A percentile compares a stretch with the other conserved stretches of the same genome.
Evolutionary conservation across 208 protist genomes (phyloP).

Genomic region (Leishmania turanica): DNA sequence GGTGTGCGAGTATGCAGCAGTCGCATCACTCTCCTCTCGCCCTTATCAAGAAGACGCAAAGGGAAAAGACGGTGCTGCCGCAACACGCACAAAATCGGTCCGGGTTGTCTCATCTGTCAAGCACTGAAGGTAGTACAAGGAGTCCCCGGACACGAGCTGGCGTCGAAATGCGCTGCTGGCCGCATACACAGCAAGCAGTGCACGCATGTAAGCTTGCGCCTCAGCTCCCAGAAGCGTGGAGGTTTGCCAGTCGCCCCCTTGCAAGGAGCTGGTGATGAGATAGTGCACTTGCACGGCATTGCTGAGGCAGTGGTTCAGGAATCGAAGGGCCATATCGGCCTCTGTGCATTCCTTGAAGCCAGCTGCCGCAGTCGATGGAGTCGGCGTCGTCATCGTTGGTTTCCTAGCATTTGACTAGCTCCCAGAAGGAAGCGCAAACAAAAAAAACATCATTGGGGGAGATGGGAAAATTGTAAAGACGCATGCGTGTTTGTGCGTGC

Average conservation of each 20-base stretch:
- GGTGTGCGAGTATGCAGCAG: not conserved
- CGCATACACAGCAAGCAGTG: slow-evolving; percentile 52
- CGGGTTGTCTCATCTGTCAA: slow-evolving; percentile 57
- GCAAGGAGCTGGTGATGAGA: slow-evolving; percentile 58
- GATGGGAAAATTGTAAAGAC: not conserved
- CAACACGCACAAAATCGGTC: slow-evolving; percentile 63
- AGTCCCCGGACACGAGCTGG: slow-evolving; percentile 39
- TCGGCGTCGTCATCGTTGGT: not conserved
- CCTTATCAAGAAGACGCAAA: slow-evolving; percentile 19
- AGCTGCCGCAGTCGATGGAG: not conserved
- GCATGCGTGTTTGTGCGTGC: not conserved
- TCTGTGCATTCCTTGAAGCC: not conserved
- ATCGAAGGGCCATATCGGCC: slow-evolving; percentile 24
- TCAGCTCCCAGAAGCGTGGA: slow-evolving; percentile 53
- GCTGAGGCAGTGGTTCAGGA: slow-evolving; percentile 68
- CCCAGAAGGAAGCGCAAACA: not conserved
- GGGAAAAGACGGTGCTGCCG: slow-evolving; percentile 55
- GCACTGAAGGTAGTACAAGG: slow-evolving; percentile 74
- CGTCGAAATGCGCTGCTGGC: slow-evolving; percentile 41
- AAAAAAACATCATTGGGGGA: not conserved
- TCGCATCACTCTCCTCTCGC: not conserved
- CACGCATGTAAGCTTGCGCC: slow-evolving; percentile 57
- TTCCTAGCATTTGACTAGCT: not conserved
- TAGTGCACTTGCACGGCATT: slow-evolving; percentile 60
- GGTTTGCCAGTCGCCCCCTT: slow-evolving; percentile 1